Evolutionary conservation across 768 basidiomycete species (phyloP).

Genomic region (Trametes elegans): DNA sequence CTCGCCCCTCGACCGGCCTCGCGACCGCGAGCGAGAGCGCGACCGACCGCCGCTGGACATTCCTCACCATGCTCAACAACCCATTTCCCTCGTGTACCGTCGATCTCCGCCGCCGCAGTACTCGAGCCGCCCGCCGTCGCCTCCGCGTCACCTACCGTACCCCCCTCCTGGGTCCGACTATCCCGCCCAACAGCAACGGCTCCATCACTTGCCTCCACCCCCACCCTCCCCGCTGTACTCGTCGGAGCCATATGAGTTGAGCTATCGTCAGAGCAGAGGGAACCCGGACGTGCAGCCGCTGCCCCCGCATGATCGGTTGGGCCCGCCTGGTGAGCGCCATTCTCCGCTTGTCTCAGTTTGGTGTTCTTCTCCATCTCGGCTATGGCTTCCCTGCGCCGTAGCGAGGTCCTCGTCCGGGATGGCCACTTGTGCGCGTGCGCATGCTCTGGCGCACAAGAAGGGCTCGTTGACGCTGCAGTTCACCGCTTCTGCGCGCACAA

Average conservation of each 20-base stretch:
- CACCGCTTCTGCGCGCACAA: slow-evolving; percentile 2
- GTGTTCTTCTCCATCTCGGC: not conserved
- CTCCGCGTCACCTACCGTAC: slow-evolving; percentile 16
- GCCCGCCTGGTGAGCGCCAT: slow-evolving; percentile 16
- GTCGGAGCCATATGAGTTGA: slow-evolving; percentile 22
- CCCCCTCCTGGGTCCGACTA: slow-evolving; percentile 18
- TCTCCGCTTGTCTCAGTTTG: slow-evolving; percentile 1
- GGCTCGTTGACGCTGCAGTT: not conserved
- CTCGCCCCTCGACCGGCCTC: slow-evolving; percentile 24
- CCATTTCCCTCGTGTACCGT: slow-evolving; percentile 18
- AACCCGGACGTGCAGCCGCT: slow-evolving; percentile 18
- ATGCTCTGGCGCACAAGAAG: not conserved
- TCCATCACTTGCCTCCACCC: slow-evolving; percentile 23
- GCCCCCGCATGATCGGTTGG: slow-evolving; percentile 22
- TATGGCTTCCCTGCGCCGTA: not conserved
- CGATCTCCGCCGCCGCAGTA: slow-evolving; percentile 19
- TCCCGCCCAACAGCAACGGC: slow-evolving; percentile 13
- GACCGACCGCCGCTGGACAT: slow-evolving; percentile 21
- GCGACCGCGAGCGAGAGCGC: slow-evolving; percentile 26
- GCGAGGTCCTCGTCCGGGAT: not conserved
- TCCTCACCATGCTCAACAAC: slow-evolving; percentile 21
- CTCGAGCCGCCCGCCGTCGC: slow-evolving; percentile 13
- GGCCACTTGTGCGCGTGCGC: not conserved
- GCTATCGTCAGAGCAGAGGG: slow-evolving; percentile 11
- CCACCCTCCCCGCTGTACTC: slow-evolving; percentile 24